A percentile compares a stretch with the other conserved stretches of the same genome.
Conservation (phyloP, 106 monocot genomes). For the Platanthera zijinensis region DNA sequence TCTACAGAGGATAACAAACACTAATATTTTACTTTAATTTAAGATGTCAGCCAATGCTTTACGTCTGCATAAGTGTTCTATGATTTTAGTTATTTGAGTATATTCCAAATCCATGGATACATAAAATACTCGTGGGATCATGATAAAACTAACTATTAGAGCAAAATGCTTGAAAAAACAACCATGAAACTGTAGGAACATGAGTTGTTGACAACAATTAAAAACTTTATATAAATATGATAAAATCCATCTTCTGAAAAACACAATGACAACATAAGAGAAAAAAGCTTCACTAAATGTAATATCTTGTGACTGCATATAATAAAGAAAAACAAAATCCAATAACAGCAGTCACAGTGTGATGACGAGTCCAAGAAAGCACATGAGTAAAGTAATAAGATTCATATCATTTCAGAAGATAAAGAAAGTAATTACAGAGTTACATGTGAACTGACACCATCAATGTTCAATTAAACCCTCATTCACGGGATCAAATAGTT, state of each 20-base stretch:
- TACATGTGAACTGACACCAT: not conserved
- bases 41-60: not conserved
- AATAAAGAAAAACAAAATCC: not conserved
- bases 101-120: not conserved
- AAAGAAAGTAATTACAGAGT: not conserved
- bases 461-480: not conserved
- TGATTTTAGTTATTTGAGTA: not conserved
- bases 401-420: not conserved
- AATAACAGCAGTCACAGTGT: not conserved
- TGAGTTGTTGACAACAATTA: not conserved
- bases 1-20: not conserved
- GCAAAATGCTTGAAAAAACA: too few species aligned
- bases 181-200: not conserved
- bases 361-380: not conserved
- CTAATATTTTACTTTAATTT: not conserved
- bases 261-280: not conserved
- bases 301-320: not conserved
- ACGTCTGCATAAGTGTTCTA: not conserved
- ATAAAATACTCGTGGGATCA: too few species aligned
- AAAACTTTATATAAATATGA: not conserved
- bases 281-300: not conserved
- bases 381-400: not conserved
- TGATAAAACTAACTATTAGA: too few species aligned
- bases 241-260: not conserved
- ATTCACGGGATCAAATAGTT: not conserved